Conservation (phyloP, 495 filamentous ascomycete species). For the Lophiostoma macrostomum region DNA sequence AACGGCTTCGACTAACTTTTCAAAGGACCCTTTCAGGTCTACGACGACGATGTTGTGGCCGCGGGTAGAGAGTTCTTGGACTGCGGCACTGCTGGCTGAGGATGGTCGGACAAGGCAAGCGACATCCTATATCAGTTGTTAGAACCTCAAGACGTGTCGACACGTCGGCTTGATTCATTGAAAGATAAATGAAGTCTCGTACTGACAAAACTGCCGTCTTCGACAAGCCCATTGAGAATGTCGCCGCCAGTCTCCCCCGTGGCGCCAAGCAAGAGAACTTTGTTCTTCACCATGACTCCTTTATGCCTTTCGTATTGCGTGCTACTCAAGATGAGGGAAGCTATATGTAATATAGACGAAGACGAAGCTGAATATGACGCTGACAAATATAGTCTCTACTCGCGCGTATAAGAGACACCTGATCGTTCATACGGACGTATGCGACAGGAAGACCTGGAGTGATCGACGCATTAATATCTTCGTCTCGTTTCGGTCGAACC, state of each 20-base stretch:
- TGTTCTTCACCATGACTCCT: constrained; percentile 13
- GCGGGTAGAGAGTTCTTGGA: constrained; percentile 44
- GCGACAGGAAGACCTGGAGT: too few species aligned
- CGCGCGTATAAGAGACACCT: too few species aligned
- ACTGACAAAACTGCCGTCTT: constrained; percentile 6
- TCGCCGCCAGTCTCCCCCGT: constrained; percentile 40
- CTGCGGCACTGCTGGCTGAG: constrained; percentile 49
- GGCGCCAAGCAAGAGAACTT: constrained; percentile 39
- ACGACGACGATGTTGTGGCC: constrained; percentile 50
- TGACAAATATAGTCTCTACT: too few species aligned
- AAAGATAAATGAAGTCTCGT: not conserved
- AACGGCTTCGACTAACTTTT: constrained; percentile 49
- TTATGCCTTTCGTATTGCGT: too few species aligned
- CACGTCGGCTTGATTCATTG: too few species aligned
- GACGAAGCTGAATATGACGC: too few species aligned
- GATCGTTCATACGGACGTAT: too few species aligned
- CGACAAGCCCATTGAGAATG: constrained; percentile 35
- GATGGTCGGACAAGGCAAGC: constrained; percentile 48
- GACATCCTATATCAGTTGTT: constrained; percentile 49
- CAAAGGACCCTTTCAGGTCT: constrained; percentile 48
- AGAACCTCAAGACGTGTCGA: too few species aligned
- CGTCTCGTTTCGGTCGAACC: too few species aligned
- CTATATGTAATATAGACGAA: too few species aligned
- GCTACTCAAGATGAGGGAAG: too few species aligned
- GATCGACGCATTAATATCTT: too few species aligned